phyloP scores from a whole-genome alignment of 75 land plant genomes.

The Azolla pinnata region DNA sequence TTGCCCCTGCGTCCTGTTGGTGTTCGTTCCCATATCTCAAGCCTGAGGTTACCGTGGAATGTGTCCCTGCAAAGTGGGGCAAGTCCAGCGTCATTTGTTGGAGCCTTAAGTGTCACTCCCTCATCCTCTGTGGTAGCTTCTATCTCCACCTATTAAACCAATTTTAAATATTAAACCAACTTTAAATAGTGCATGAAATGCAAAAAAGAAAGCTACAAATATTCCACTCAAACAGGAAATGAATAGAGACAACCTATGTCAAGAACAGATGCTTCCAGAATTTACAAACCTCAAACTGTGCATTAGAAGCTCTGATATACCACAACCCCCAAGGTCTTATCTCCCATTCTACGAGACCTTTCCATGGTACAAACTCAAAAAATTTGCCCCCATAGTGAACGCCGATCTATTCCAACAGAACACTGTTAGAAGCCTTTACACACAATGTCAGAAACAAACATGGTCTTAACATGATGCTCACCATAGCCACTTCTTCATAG shows the following conservation, averaged over 20 bases:
- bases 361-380: slow-evolving; percentile 97
- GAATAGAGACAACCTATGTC: neutral
- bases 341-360: slow-evolving; percentile 75
- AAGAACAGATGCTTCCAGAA: neutral
- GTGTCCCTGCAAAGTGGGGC: slow-evolving; percentile 79
- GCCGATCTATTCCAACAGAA: slow-evolving; percentile 43
- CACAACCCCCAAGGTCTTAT: slow-evolving; percentile 76
- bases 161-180: neutral
- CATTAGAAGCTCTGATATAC: slow-evolving; percentile 54
- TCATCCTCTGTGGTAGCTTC: slow-evolving; percentile 58
- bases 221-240: no score
- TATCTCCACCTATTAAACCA: slow-evolving; percentile 55
- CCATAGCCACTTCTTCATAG: slow-evolving; percentile 78
- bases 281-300: slow-evolving; percentile 44
- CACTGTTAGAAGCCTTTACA: neutral
- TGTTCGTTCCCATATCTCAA: slow-evolving; percentile 64
- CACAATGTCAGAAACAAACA: neutral
- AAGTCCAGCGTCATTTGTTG: slow-evolving; percentile 77
- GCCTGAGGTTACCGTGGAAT: slow-evolving; percentile 55
- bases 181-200: slow-evolving; percentile 1
- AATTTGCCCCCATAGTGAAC: slow-evolving; percentile 69
- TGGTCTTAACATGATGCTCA: neutral
- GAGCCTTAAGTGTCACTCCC: slow-evolving; percentile 74
- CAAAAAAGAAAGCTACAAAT: neutral
- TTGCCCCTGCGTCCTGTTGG: slow-evolving; percentile 49